These are phyloP conservation scores for Polyplosphaeria fusca DNA, from an alignment of 495 filamentous ascomycete genomes.

Conservation along the genomic window DNA sequence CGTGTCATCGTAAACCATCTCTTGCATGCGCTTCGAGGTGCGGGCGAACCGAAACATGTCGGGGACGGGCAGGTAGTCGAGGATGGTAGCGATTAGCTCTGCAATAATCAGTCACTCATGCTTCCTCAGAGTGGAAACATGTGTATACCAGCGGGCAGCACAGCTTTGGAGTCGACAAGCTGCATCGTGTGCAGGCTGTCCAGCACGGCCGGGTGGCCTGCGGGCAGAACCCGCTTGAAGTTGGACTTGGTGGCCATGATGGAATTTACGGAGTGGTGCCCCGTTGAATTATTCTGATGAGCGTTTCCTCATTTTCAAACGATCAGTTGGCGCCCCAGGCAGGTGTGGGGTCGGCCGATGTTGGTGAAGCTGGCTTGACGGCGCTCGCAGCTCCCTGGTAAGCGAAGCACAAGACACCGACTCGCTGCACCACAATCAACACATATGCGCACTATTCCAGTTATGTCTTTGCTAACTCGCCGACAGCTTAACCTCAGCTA, in stretches of 20 bases:
- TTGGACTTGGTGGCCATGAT: conserved; percentile 53
- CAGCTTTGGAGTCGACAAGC: conserved; percentile 70
- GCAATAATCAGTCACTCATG: conserved; percentile 10
- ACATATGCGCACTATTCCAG: no score
- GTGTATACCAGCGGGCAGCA: conserved; percentile 70
- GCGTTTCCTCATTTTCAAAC: no score
- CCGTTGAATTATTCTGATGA: no score
- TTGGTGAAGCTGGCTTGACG: no score
- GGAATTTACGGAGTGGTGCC: no score
- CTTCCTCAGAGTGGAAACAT: not conserved
- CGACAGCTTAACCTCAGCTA: no score
- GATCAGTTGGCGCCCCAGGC: no score
- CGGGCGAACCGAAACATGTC: conserved; percentile 85
- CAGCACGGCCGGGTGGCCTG: conserved; percentile 59
- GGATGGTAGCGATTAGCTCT: conserved; percentile 86
- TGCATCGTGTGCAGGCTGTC: conserved; percentile 70
- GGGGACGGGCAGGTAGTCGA: conserved; percentile 80
- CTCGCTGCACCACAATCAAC: no score
- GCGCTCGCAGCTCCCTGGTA: no score
- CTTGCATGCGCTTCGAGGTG: conserved; percentile 81
- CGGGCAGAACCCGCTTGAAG: conserved; percentile 58
- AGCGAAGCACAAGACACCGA: no score
- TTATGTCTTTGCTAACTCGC: no score
- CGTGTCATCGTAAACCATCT: conserved; percentile 99
- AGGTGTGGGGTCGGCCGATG: no score